phyloP scores from a whole-genome alignment of 805 yeast species.

The Teunomyces panamensis region DNA sequence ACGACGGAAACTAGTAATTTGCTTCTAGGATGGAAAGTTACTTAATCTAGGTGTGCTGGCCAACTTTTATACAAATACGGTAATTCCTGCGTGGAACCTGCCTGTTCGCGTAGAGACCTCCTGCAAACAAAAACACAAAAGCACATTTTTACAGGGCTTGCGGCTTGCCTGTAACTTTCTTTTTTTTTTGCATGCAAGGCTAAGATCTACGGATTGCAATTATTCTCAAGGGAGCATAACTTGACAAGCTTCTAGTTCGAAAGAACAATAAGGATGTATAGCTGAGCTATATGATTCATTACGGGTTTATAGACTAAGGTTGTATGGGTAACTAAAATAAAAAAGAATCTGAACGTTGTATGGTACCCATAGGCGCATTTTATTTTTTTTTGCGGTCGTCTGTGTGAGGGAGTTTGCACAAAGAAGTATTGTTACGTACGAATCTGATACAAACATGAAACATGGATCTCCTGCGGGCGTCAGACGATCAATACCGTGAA shows the following conservation, averaged over 20 bases:
- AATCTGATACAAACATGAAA: neutral
- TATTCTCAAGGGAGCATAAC: too few species aligned
- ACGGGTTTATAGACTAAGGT: neutral
- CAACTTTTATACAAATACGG: slow-evolving; percentile 11
- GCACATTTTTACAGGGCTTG: neutral
- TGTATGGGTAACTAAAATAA: neutral
- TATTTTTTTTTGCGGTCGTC: neutral
- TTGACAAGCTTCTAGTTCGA: too few species aligned
- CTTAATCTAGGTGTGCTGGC: neutral
- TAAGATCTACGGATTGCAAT: neutral
- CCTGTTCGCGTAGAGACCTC: slow-evolving; percentile 3
- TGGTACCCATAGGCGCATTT: neutral
- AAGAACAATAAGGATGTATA: too few species aligned
- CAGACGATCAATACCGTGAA: neutral
- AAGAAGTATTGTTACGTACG: neutral
- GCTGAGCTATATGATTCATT: too few species aligned
- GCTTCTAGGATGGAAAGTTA: neutral
- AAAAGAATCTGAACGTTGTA: neutral
- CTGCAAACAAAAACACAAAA: slow-evolving; percentile 2
- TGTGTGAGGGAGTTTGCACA: neutral
- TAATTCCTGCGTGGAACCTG: slow-evolving; percentile 5
- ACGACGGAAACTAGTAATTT: neutral
- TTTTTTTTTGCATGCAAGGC: neutral
- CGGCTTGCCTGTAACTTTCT: neutral
- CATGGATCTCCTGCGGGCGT: neutral